phyloP scores from a whole-genome alignment of 2,329 filamentous ascomycete species.

The Atkinsonella texensis region DNA sequence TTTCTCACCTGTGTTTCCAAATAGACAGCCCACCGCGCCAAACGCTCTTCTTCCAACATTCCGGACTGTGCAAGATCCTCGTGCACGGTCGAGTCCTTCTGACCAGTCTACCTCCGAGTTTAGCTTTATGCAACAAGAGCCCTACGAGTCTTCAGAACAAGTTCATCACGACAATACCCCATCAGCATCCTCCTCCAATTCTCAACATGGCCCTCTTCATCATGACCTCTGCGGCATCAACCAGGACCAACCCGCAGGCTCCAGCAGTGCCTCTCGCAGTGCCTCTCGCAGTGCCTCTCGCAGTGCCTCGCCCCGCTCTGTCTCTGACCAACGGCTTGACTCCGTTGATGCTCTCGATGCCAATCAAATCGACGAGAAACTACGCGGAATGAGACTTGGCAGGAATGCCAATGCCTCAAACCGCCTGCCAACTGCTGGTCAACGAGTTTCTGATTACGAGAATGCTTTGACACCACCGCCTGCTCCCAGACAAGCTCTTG shows the following conservation, averaged over 20 bases:
- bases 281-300: slow-evolving; percentile 23
- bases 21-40: not conserved
- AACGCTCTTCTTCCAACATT: not conserved
- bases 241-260: slow-evolving; percentile 16
- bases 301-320: slow-evolving; percentile 25
- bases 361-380: slow-evolving; percentile 34
- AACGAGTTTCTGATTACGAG: slow-evolving; percentile 49
- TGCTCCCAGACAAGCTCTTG: slow-evolving; percentile 34
- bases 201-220: slow-evolving; percentile 47
- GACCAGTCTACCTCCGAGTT: slow-evolving; percentile 21
- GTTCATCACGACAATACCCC: slow-evolving; percentile 25
- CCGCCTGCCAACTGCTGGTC: slow-evolving; percentile 28
- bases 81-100: slow-evolving; percentile 36
- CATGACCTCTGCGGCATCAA: slow-evolving; percentile 28
- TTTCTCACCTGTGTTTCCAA: not conserved
- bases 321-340: slow-evolving; percentile 15
- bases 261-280: slow-evolving; percentile 19
- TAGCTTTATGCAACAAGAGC: slow-evolving; percentile 56
- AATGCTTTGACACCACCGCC: slow-evolving; percentile 39
- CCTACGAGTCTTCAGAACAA: slow-evolving; percentile 32
- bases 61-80: slow-evolving; percentile 38
- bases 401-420: slow-evolving; percentile 16
- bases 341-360: slow-evolving; percentile 25
- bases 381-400: slow-evolving; percentile 38
- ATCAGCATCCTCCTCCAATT: slow-evolving; percentile 19